Percentiles rank a stretch among this genome's conserved stretches.
Evolutionary conservation across 305 asterid species (phyloP).

Genomic region (Ajuga reptans): DNA sequence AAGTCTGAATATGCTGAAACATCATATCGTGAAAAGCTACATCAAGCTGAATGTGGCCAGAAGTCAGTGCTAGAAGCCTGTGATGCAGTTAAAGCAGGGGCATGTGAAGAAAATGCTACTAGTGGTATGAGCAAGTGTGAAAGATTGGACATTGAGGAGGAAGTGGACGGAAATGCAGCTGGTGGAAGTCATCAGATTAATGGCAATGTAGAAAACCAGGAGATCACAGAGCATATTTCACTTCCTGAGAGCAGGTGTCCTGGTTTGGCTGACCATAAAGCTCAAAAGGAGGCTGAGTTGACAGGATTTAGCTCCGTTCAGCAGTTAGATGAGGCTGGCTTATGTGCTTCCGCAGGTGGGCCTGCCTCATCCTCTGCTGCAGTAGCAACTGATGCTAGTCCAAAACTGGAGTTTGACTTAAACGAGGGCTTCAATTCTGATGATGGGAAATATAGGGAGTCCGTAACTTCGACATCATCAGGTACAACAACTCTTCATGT

Average conservation of each 20-base stretch:
- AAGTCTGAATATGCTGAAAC: conserved; percentile 29
- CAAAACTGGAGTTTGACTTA: conserved; percentile 56
- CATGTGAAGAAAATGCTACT: conserved; percentile 18
- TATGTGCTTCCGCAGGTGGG: conserved; percentile 10
- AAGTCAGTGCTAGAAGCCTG: conserved; percentile 19
- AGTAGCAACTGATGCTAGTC: conserved; percentile 23
- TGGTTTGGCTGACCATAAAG: conserved; percentile 22
- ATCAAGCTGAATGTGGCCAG: conserved; percentile 19
- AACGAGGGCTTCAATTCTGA: conserved; percentile 61
- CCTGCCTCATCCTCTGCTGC: conserved; percentile 29
- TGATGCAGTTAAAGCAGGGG: conserved; percentile 16
- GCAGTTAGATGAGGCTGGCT: conserved; percentile 29
- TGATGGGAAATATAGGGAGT: conserved; percentile 55
- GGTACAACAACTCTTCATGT: conserved; percentile 30
- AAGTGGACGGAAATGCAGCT: not conserved
- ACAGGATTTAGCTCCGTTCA: conserved; percentile 22
- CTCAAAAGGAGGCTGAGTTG: conserved; percentile 24
- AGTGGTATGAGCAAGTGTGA: conserved; percentile 22
- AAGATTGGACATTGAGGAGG: conserved; percentile 12
- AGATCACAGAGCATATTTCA: conserved; percentile 6
- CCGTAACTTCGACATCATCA: conserved; percentile 14
- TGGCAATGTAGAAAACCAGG: conserved; percentile 18
- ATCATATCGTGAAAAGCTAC: conserved; percentile 19
- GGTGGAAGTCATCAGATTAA: not conserved
- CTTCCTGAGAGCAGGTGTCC: conserved; percentile 6